Conservation (phyloP, 257 asterid species). For the Orobanche coerulescens region DNA sequence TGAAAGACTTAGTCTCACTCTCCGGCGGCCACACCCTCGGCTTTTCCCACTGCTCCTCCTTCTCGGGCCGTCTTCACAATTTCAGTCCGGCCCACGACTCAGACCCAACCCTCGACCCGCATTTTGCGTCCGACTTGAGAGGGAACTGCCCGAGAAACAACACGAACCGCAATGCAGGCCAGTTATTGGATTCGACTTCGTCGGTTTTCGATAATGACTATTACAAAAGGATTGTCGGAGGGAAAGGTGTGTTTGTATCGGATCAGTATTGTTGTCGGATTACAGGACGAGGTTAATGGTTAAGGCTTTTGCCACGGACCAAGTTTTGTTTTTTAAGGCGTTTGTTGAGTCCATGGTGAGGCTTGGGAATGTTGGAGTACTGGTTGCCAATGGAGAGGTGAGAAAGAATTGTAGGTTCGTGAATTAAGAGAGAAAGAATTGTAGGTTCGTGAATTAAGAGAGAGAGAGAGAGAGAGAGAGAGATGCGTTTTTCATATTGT, state of each 20-base stretch:
- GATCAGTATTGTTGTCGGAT: constrained; percentile 50
- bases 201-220: constrained; percentile 57
- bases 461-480: no score
- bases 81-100: constrained; percentile 46
- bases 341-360: constrained; percentile 53
- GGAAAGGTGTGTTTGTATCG: constrained; percentile 53
- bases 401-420: constrained; percentile 53
- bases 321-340: constrained; percentile 38
- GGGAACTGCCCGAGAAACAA: constrained; percentile 42
- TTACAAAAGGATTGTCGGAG: constrained; percentile 34
- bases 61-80: constrained; percentile 53
- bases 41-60: constrained; percentile 80
- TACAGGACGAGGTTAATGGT: constrained; percentile 50
- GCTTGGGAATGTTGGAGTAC: constrained; percentile 60
- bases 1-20: constrained; percentile 58
- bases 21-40: constrained; percentile 76
- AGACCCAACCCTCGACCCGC: constrained; percentile 49
- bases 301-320: constrained; percentile 49
- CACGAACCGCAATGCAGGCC: constrained; percentile 43
- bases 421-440: constrained; percentile 24
- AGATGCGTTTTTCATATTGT: no score
- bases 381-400: constrained; percentile 42
- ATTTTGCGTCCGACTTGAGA: constrained; percentile 36
- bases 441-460: no score
- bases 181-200: constrained; percentile 52